Evolutionary conservation across 352 stramenopile genomes (phyloP).

Genomic region (Globisporangium recalcitrans): DNA sequence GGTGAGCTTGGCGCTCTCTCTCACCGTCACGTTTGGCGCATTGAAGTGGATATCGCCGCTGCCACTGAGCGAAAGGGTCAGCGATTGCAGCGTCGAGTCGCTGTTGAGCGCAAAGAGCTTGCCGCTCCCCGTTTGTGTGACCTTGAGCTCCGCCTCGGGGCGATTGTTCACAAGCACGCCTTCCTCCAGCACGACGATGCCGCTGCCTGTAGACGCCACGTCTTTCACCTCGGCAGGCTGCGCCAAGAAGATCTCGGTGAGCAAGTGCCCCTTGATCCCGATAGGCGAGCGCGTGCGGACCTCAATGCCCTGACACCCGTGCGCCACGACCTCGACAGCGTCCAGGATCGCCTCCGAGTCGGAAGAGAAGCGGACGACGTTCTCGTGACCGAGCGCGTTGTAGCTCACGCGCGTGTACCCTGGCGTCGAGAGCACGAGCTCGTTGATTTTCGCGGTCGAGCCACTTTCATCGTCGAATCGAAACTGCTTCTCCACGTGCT

Average conservation of each 20-base stretch:
- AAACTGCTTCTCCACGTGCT: constrained; percentile 18
- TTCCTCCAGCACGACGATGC: constrained; percentile 24
- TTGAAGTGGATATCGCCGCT: constrained; percentile 29
- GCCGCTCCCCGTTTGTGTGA: constrained; percentile 20
- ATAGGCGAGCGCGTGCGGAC: constrained; percentile 7
- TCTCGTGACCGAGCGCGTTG: constrained; percentile 12
- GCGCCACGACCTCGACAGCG: constrained; percentile 14
- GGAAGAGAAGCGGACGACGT: constrained; percentile 22
- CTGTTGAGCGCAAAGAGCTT: constrained; percentile 17
- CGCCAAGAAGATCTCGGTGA: constrained; percentile 28
- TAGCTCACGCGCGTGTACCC: constrained; percentile 27
- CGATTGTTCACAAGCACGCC: constrained; percentile 21
- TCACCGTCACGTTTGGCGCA: constrained; percentile 11
- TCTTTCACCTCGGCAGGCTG: constrained; percentile 13
- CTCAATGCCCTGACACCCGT: constrained; percentile 14
- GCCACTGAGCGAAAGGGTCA: constrained; percentile 21
- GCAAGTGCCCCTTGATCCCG: constrained; percentile 15
- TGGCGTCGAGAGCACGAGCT: constrained; percentile 18
- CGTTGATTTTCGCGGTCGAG: constrained; percentile 11
- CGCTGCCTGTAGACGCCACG: constrained; percentile 5
- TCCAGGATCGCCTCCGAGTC: constrained; percentile 15
- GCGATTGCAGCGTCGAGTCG: constrained; percentile 20
- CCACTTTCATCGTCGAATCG: constrained; percentile 8
- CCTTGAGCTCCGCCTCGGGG: constrained; percentile 7
- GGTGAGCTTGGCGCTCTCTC: constrained; percentile 4